Percentiles rank a stretch among this genome's conserved stretches.
Conservation (phyloP, 1,284 basidiomycete species). For the Melampsora americana region DNA sequence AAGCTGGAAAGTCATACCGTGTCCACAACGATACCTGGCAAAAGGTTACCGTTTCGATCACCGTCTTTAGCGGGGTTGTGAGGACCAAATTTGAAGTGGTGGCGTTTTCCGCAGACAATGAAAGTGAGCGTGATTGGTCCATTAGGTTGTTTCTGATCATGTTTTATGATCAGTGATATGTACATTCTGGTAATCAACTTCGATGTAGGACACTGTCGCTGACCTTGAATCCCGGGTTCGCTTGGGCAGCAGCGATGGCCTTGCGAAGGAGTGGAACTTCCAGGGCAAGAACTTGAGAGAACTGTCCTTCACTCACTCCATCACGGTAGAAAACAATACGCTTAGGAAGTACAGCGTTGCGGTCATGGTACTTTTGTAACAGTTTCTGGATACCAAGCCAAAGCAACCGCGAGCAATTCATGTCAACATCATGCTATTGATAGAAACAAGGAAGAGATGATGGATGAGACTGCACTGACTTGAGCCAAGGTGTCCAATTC, state of each 20-base stretch:
- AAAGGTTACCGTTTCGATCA: conserved; percentile 72
- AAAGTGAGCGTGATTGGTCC: conserved; percentile 63
- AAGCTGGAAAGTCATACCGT: conserved; percentile 48
- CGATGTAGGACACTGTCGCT: background rate
- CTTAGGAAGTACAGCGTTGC: conserved; percentile 53
- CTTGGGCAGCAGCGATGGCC: conserved; percentile 18
- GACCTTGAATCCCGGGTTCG: conserved; percentile 8
- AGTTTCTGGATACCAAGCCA: conserved; percentile 46
- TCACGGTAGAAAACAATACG: conserved; percentile 58
- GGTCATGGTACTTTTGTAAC: conserved; percentile 50
- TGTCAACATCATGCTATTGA: background rate
- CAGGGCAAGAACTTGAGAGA: conserved; percentile 54
- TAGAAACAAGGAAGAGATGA: background rate
- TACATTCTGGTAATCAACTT: conserved; percentile 60
- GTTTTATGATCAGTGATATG: conserved; percentile 59
- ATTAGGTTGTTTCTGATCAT: conserved; percentile 49
- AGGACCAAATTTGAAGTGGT: conserved; percentile 68
- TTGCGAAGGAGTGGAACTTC: conserved; percentile 23
- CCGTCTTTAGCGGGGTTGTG: background rate
- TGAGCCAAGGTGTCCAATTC: conserved; percentile 51
- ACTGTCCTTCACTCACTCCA: conserved; percentile 59
- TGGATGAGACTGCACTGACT: conserved; percentile 43
- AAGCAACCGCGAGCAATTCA: background rate
- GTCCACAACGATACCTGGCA: conserved; percentile 61
- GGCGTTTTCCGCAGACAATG: conserved; percentile 72